Evolutionary conservation across 805 yeast species (phyloP), one percentile per base, ranked within the genome.

Genomic region (Metschnikowia anglica): DNA sequence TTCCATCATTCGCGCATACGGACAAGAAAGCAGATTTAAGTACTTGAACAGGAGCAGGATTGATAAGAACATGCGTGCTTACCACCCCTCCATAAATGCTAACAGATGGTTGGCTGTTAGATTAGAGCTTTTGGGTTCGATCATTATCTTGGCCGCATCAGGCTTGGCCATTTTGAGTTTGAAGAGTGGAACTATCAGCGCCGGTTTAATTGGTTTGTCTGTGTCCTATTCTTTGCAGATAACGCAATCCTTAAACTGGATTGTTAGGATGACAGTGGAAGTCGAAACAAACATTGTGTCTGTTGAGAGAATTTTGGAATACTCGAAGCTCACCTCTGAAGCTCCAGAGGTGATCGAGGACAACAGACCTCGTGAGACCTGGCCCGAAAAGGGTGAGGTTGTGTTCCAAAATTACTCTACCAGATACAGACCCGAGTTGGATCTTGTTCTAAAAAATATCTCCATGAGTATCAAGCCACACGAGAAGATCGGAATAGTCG

Each of bases 31-130:
- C 1, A 73, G 93, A 61, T 86, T 86, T 59, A 68, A 66, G 33
- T 79, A 71, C 53, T 72, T 85, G 61, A 85, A 85, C 60, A 78
- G 79, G 57, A 68, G 77, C 30, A 79, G 86, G 59, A 77, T 90
- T 55, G 98, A 93, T 60, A 78, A 77, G 56, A 91, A 93, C 62
- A 80, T 91, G 85, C 77, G 85, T 55, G 98, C 98, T 0, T 88
- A 79, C 58, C 95, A 88, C 72, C 97, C 97, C 21, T 77, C 96
- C 9, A 81, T 89, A 44, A 85, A 87, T 61, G 90, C 97, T 10
- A 93, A 95, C 63, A 81, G 99, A 69, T 93, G 99, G 99, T 77
- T 93, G 48, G 97, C 98, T 8, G 96, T 88, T 9, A 78, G 99
- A 59, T 74, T 93, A 47, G 98, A 95, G 65, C 82, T 87, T 51